A percentile compares a stretch with the other conserved stretches of the same genome.
Evolutionary conservation across 331 rosid genomes (phyloP).

Genomic region (Malus hybrid): DNA sequence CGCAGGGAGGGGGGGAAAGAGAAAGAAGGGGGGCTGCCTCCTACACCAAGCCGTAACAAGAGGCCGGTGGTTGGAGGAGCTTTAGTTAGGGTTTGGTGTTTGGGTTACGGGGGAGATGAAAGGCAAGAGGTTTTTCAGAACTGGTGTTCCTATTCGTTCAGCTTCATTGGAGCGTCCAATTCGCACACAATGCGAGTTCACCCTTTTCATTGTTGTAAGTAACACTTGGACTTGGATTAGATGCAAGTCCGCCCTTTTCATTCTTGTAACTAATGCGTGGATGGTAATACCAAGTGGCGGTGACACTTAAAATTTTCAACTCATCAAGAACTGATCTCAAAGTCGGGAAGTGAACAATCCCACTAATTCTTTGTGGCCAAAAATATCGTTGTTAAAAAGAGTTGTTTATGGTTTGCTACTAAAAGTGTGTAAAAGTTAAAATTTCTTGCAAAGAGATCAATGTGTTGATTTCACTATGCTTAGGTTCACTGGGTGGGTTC

Average conservation of each 20-base stretch:
- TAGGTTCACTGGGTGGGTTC: not conserved
- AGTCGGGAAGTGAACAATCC: not conserved
- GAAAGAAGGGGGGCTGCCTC: too few species aligned
- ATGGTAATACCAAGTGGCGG: not conserved
- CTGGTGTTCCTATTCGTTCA: not conserved
- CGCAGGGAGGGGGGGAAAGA: too few species aligned
- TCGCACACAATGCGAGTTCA: too few species aligned
- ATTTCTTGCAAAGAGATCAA: not conserved
- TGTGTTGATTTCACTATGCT: not conserved
- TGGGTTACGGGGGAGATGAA: too few species aligned
- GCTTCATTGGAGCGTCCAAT: not conserved
- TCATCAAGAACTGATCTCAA: not conserved
- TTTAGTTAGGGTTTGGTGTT: too few species aligned
- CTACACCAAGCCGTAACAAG: too few species aligned
- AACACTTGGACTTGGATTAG: not conserved
- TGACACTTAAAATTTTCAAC: not conserved
- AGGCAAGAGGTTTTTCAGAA: too few species aligned
- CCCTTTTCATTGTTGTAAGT: too few species aligned
- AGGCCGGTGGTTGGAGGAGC: too few species aligned
- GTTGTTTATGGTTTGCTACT: not conserved
- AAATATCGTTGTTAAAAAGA: not conserved
- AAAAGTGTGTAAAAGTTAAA: not conserved
- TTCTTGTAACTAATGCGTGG: not conserved
- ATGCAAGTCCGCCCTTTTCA: not conserved
- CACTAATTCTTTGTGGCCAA: not conserved